These are phyloP conservation scores for Zasmidium citrigriseum DNA, from an alignment of 2,329 filamentous ascomycete species.

Conservation along the genomic window DNA sequence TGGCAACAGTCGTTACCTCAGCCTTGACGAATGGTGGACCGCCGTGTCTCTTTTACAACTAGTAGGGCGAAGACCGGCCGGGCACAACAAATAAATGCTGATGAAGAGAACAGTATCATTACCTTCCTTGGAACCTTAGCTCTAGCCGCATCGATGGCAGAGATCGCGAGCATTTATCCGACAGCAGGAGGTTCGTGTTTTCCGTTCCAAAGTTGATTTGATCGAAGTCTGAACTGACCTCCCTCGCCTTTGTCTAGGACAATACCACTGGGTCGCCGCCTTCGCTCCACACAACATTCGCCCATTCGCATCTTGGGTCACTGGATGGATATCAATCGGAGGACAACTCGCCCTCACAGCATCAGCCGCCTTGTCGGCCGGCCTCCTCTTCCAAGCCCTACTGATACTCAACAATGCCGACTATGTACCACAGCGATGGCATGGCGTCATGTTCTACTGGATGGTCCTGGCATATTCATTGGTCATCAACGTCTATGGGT, in stretches of 20 bases:
- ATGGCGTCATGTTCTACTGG: slow-evolving; percentile 27
- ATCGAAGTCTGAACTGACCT: too few relatives aligned
- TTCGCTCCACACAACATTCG: slow-evolving; percentile 38
- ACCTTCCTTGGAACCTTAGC: slow-evolving; percentile 44
- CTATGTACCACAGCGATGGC: slow-evolving; percentile 25
- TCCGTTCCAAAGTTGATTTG: too few relatives aligned
- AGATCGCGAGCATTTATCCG: slow-evolving; percentile 43
- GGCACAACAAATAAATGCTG: too few relatives aligned
- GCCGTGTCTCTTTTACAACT: slow-evolving; percentile 50
- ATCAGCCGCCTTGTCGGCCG: slow-evolving; percentile 18
- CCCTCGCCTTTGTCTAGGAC: slow-evolving; percentile 28
- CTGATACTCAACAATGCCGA: slow-evolving; percentile 21
- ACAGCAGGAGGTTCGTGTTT: slow-evolving; percentile 30
- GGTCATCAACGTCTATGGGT: slow-evolving; percentile 22
- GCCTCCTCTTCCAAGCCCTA: slow-evolving; percentile 21
- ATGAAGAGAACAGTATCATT: slow-evolving; percentile 46
- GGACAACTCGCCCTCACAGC: slow-evolving; percentile 22
- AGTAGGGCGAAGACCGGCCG: slow-evolving; percentile 32
- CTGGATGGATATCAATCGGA: slow-evolving; percentile 25
- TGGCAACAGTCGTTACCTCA: slow-evolving; percentile 48
- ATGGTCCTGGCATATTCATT: slow-evolving; percentile 20
- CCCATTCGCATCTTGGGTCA: slow-evolving; percentile 42
- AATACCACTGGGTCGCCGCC: slow-evolving; percentile 51
- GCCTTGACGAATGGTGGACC: slow-evolving; percentile 50
- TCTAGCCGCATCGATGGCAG: slow-evolving; percentile 43